Evolutionary conservation across 805 yeast genomes (phyloP).

Genomic region (Lachancea waltii): DNA sequence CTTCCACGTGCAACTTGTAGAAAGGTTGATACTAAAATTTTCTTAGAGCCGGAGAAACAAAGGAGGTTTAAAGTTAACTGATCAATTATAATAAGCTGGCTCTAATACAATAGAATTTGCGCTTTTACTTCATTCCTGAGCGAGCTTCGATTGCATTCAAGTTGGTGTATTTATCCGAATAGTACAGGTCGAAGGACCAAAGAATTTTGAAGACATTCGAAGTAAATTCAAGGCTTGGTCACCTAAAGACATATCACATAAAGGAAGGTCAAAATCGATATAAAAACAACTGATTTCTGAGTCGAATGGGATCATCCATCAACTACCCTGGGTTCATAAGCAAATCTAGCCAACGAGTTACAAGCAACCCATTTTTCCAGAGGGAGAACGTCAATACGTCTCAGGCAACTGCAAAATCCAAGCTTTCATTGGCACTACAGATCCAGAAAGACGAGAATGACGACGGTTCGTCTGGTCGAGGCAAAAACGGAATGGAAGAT

Average conservation of each 20-base stretch:
- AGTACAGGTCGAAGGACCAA: too few species aligned
- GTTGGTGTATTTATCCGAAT: too few species aligned
- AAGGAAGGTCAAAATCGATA: neutral
- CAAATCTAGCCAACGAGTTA: conserved; percentile 7
- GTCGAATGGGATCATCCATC: conserved; percentile 17
- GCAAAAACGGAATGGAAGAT: conserved; percentile 17
- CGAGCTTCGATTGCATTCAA: too few species aligned
- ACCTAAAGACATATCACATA: too few species aligned
- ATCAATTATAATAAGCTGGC: too few species aligned
- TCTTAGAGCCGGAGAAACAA: neutral
- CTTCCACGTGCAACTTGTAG: neutral
- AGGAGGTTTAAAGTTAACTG: neutral
- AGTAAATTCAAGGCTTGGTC: too few species aligned
- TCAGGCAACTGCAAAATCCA: conserved; percentile 16
- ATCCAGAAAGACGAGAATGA: conserved; percentile 7
- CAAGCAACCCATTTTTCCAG: conserved; percentile 8
- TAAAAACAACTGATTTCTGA: neutral
- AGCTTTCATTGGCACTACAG: conserved; percentile 24
- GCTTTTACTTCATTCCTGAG: too few species aligned
- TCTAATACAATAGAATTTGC: too few species aligned
- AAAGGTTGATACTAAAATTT: neutral
- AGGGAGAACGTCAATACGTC: conserved; percentile 8
- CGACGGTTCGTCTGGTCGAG: neutral
- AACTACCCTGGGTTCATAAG: conserved; percentile 17
- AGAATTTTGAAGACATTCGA: too few species aligned